These are phyloP conservation scores for Pythium vanterpoolii DNA, from an alignment of 352 stramenopile genomes.

Conservation along the genomic window DNA sequence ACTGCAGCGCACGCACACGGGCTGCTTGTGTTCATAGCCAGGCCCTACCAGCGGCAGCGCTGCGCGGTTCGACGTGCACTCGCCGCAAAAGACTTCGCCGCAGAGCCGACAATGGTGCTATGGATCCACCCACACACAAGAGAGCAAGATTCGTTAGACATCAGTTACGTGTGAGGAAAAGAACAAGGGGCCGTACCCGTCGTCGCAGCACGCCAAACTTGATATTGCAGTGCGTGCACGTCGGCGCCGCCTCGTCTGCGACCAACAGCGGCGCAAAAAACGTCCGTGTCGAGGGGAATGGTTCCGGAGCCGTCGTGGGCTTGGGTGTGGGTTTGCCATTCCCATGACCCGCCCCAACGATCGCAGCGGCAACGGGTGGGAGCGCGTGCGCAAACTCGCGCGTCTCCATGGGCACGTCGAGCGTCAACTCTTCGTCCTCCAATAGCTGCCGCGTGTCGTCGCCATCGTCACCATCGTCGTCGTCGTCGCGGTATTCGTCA, in stretches of 20 bases:
- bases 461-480: slow-evolving; percentile 11
- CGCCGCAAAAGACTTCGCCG: slow-evolving; percentile 65
- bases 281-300: slow-evolving; percentile 29
- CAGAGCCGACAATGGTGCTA: slow-evolving; percentile 79
- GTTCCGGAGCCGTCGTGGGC: too few relatives aligned
- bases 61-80: slow-evolving; percentile 75
- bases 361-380: background rate
- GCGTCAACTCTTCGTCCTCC: slow-evolving; percentile 18
- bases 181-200: slow-evolving; percentile 54
- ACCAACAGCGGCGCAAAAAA: slow-evolving; percentile 63
- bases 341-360: background rate
- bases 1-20: slow-evolving; percentile 70
- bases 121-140: background rate
- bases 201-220: slow-evolving; percentile 76
- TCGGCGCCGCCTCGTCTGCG: slow-evolving; percentile 36
- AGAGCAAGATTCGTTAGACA: background rate
- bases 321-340: background rate
- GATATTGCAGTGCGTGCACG: slow-evolving; percentile 61
- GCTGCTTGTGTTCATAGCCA: slow-evolving; percentile 65
- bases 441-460: slow-evolving; percentile 11
- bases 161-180: too few relatives aligned
- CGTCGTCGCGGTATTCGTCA: background rate
- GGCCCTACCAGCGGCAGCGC: slow-evolving; percentile 53
- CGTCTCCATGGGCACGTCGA: slow-evolving; percentile 5
- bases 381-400: slow-evolving; percentile 1